These are phyloP conservation scores for Gillenia trifoliata DNA, from an alignment of 306 rosid species.

Conservation along the genomic window DNA sequence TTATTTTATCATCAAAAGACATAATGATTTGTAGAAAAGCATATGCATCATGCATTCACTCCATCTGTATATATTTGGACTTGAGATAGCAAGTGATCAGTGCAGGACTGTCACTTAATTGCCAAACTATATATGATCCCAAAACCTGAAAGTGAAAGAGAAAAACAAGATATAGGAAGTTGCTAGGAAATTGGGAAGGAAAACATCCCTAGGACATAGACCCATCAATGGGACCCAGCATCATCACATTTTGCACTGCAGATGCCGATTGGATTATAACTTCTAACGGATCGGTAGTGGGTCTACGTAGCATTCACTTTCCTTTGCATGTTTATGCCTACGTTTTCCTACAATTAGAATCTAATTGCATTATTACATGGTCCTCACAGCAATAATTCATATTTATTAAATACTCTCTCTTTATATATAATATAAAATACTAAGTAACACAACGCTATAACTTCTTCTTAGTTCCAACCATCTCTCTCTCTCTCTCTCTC, in stretches of 20 bases:
- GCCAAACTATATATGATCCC: neutral
- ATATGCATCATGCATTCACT: neutral
- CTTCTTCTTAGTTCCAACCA: neutral
- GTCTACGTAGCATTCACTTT: neutral
- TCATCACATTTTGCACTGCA: neutral
- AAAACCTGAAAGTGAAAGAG: neutral
- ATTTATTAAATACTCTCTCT: no score
- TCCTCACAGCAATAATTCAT: neutral
- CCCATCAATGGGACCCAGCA: neutral
- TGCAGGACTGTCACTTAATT: neutral
- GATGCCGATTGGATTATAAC: neutral
- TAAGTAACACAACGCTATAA: no score
- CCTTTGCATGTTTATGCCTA: neutral
- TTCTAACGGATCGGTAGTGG: neutral
- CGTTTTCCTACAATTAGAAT: neutral
- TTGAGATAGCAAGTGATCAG: no score
- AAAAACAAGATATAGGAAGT: neutral
- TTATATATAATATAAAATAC: no score
- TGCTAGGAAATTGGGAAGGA: slow-evolving; percentile 2
- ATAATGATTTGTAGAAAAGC: no score
- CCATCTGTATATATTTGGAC: neutral
- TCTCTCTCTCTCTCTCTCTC: neutral
- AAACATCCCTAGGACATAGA: neutral
- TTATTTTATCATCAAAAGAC: neutral
- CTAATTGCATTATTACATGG: neutral